Evolutionary conservation across 768 basidiomycete genomes (phyloP), one percentile per base, ranked within the genome.

Genomic region (Suillus variegatus): DNA sequence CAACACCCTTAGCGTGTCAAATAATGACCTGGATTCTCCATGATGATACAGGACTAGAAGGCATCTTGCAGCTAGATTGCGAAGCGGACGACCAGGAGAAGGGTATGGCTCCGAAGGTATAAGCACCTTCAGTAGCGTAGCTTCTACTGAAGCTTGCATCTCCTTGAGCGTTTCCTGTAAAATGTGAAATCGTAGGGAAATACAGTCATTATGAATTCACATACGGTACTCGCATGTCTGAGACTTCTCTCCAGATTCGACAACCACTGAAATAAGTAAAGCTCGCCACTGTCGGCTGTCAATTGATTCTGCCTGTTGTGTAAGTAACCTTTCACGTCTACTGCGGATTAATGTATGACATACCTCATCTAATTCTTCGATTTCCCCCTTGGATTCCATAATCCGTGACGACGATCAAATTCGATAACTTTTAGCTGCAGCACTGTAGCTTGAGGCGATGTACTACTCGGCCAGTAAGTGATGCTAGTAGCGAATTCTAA

Each of bases 211-310:
- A 46, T 8, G 47, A 35, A 10, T 40, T 43, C 8, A 79, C 91
- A 61, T 71, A 94, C 93, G 36, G 83, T 71, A 1, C 83, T 70
- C 18, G 83, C 79, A 1, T 80, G 77, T 32, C 78, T 80, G 22
- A 93, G 74, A 32, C 81, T 82, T 72, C 84, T 85, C 75, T 94
- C 89, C 3, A 85, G 84, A 12, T 82, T 79, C 8, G 88, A 85
- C 12, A 95, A 82, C 92, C 93, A 97, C 71, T 91, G 90, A 71
- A 95, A 91, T 18, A 95, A 76, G 71, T 93, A 92, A 60, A 95
- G 84, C 68, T 94, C 92, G 16, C 88, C 91, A 76, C 89, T 89
- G 64, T 94, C 94, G 47, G 85, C 87, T 4, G 83, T 76, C 32
- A 93, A 77, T 72, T 90, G 87, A 13, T 86, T 81, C 93, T 94